phyloP scores from a whole-genome alignment of 2,329 filamentous ascomycete species.

The Calonectria ilicicola region DNA sequence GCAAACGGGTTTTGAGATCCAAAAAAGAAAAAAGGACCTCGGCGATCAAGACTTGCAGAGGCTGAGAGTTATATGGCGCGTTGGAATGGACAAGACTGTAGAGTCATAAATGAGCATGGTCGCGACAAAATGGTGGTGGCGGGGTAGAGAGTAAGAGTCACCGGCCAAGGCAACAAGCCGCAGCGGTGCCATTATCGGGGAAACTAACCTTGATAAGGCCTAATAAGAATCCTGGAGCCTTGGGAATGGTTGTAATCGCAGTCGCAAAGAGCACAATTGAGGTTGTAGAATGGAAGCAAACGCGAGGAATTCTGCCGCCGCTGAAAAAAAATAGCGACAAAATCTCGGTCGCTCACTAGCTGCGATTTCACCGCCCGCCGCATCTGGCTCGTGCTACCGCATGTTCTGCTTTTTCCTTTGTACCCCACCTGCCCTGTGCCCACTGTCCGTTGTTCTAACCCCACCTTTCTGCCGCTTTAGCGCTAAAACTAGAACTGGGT shows the following conservation, averaged over 20 bases:
- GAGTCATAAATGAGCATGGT: conserved; percentile 32
- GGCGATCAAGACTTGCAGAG: conserved; percentile 11
- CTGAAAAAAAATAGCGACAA: conserved; percentile 38
- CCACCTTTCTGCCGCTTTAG: conserved; percentile 19
- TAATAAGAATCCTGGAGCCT: neutral
- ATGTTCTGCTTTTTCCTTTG: neutral
- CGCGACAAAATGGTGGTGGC: conserved; percentile 43
- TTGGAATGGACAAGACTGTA: conserved; percentile 22
- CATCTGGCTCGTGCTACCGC: conserved; percentile 33
- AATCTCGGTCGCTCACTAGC: conserved; percentile 34
- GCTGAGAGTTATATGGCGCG: conserved; percentile 6
- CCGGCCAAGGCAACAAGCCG: conserved; percentile 28
- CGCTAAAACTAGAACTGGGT: neutral
- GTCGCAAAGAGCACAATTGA: conserved; percentile 22
- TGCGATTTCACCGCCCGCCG: conserved; percentile 47
- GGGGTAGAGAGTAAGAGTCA: conserved; percentile 44
- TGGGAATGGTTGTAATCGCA: neutral
- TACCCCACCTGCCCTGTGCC: conserved; percentile 17
- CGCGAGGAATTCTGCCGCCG: conserved; percentile 43
- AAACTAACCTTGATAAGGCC: conserved; percentile 27
- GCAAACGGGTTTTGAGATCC: conserved; percentile 17
- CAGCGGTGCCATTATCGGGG: conserved; percentile 6
- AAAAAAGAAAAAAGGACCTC: conserved; percentile 23
- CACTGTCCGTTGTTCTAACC: neutral
- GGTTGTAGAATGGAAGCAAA: conserved; percentile 24